Evolutionary conservation across 257 asterid species (phyloP).

Genomic region (Gynochthodes officinalis): DNA sequence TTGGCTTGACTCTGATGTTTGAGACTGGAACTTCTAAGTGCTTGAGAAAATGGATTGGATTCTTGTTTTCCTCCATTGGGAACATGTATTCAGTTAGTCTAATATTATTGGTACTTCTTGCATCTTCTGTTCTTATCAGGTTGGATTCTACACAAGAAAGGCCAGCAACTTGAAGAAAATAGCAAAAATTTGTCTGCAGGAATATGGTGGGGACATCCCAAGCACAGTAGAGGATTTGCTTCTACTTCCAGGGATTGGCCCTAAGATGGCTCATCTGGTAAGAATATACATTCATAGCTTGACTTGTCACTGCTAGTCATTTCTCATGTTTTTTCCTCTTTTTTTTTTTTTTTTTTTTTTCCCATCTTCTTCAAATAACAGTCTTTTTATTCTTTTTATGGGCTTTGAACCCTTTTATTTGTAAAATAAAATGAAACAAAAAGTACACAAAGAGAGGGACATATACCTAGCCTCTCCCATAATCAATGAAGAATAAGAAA

Average conservation of each 20-base stretch:
- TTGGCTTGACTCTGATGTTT: neutral
- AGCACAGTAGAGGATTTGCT: constrained; percentile 80
- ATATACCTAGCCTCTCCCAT: no score
- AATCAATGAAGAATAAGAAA: no score
- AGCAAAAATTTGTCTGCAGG: constrained; percentile 67
- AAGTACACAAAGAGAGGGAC: no score
- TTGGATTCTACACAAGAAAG: constrained; percentile 92
- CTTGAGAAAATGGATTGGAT: neutral
- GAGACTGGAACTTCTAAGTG: neutral
- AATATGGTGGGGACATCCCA: constrained; percentile 85
- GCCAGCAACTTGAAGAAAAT: constrained; percentile 88
- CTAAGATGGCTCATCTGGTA: constrained; percentile 99
- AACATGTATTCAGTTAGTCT: constrained; percentile 4
- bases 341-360: constrained; percentile 10
- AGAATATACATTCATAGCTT: constrained; percentile 17
- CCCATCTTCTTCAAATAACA: no score
- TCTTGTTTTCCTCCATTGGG: neutral
- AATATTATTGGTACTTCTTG: neutral
- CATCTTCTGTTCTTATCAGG: constrained; percentile 40
- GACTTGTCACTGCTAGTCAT: neutral
- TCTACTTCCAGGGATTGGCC: constrained; percentile 94
- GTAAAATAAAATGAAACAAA: no score
- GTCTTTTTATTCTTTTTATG: no score
- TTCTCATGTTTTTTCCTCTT: neutral
- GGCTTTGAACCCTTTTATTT: no score